Percentiles rank a stretch among this genome's conserved stretches.
phyloP scores from a whole-genome alignment of 2,329 filamentous ascomycete genomes.

The Fusarium dimerum region DNA sequence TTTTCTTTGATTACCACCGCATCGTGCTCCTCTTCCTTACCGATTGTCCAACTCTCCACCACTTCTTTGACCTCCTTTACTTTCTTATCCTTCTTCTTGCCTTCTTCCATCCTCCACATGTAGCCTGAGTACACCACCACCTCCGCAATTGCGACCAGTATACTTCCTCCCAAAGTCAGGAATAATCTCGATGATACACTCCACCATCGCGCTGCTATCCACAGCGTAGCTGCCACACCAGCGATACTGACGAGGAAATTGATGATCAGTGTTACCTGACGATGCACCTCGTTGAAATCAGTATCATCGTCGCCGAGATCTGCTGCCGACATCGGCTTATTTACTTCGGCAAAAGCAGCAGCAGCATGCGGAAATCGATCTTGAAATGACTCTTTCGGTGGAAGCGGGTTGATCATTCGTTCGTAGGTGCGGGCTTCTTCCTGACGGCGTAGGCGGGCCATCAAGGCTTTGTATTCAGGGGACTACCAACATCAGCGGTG shows the following conservation, averaged over 20 bases:
- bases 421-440: conserved; percentile 83
- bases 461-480: conserved; percentile 81
- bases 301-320: conserved; percentile 63
- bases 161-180: conserved; percentile 68
- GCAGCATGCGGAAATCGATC: conserved; percentile 59
- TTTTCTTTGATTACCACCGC: conserved; percentile 28
- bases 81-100: conserved; percentile 62
- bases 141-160: conserved; percentile 72
- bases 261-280: conserved; percentile 81
- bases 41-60: conserved; percentile 70
- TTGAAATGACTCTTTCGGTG: conserved; percentile 57
- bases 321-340: conserved; percentile 46
- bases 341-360: conserved; percentile 57
- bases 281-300: conserved; percentile 71
- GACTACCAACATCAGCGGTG: conserved; percentile 50
- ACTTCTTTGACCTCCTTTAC: conserved; percentile 68
- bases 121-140: conserved; percentile 78
- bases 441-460: conserved; percentile 79
- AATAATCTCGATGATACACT: conserved; percentile 69
- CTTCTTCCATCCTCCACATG: conserved; percentile 68
- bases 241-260: conserved; percentile 89
- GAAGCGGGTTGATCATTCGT: conserved; percentile 68
- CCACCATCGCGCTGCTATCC: conserved; percentile 79
- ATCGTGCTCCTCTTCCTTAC: conserved; percentile 35
- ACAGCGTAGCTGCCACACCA: conserved; percentile 74